Evolutionary conservation across 192 early-diverging fungal species (phyloP), one percentile per base, ranked within the genome.

Genomic region (Entomortierella chlamydospora): DNA sequence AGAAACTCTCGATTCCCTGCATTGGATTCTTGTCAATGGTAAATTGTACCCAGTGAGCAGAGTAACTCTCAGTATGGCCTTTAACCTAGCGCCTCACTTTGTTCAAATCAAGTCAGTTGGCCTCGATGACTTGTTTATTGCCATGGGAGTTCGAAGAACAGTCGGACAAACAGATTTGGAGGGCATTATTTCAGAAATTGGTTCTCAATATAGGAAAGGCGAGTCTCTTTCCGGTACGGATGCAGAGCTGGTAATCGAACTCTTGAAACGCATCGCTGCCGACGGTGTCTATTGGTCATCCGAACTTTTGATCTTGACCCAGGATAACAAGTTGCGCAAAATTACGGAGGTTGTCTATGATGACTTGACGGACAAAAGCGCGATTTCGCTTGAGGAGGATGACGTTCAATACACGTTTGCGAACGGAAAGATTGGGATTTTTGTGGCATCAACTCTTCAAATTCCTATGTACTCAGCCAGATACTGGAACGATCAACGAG

Each of bases 331-430:
- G 9, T 26, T 81, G 5, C 29, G 53, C 52, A 20, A 26, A 12
- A 25, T 72, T 4, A 22, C 25, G 0, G 64, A 64, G 4, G 64
- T 81, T 0, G 71, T 72, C 6, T 81, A 30, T 59, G 58, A 81
- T n/a, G 64, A 81, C 22, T 23, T 61, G 33, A 70, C 45, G 11
- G 26, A 26, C 9, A 42, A 34, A 8, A 15, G 25, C 12, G 13
- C 42, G 10, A 39, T n/a, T 9, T 23, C 41, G 0, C 26, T n/a
- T 17, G 45, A 49, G 2, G 9, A 9, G 10, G 50, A 52, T 1
- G 57, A 56, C 7, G 18, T 13, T 13, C 6, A 22, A 15, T 73
- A 81, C 23, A 49, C 57, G 1, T 62, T 71, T 26, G 31, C 37
- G 13, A 54, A 39, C 52, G 29, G 15, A 3, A 34, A 18, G 13